Base-by-base conservation (phyloP, 257 asterid genomes). In the Penstemon barbatus region DNA sequence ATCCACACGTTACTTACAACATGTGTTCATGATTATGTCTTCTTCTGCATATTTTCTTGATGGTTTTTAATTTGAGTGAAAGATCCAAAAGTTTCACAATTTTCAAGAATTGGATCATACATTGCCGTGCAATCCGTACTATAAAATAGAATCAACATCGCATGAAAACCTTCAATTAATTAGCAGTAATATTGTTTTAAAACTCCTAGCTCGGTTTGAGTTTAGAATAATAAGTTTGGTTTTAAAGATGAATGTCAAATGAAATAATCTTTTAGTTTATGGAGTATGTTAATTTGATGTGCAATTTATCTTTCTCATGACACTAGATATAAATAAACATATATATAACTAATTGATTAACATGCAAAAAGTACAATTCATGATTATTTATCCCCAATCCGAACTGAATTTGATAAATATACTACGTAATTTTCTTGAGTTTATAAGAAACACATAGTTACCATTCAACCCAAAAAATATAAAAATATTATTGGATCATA, bases 121-220 rank as follows among this genome's bases (percentile, higher is more conserved):
- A 53, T 12, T 67, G 73, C 80, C 83, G 83, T 79, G 80, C 83
- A 71, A 44, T 74, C 78, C 78, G 85, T 80, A 71, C 80, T 15
- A 5, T n/a, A 57, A 71, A 53, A 77, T 70, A 73, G 81, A 80
- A 73, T 76, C 84, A 73, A 61, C 84, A 69, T 68, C 63, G 73
- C 71, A 55, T 66, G 4, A 61, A 74, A 55, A 71, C 36, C 5
- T 41, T 42, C 63, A 8, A 49, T 5, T 46, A 8, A 49, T 5
- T 46, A 0, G n/a, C 6, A 9, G 5, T 1, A 10, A 51, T 9
- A 9, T 9, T 9, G 56, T 1, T 51, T 51, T 10, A 1, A 9
- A 9, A 11, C 6, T 5, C 7, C n/a, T 10, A 12, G 18, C 18
- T 9, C 18, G n/a, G 5, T 51, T 13, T 9, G n/a, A 51, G n/a